Percentiles rank a stretch among this genome's conserved stretches.
Conservation (phyloP, 2,329 filamentous ascomycete genomes). For the Fusarium praegraminearum region DNA sequence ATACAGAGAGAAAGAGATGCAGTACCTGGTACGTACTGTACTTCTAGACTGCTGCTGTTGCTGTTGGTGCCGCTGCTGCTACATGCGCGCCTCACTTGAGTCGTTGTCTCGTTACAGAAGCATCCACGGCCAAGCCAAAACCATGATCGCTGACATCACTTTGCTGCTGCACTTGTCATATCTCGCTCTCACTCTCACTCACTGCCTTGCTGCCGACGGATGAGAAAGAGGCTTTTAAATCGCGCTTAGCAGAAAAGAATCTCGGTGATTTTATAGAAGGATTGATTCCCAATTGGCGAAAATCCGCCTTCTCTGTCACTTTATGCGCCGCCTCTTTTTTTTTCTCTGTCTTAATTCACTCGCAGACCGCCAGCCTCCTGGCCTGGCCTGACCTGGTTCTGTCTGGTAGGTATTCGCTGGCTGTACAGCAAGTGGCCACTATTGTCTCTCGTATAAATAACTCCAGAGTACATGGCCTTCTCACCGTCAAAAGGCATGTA, state of each 20-base stretch:
- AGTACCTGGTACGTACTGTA: conserved; percentile 11
- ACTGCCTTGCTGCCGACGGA: conserved; percentile 4
- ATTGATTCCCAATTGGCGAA: conserved; percentile 27
- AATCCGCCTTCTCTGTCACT: conserved; percentile 10
- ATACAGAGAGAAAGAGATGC: not conserved
- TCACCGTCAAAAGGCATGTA: conserved; percentile 20
- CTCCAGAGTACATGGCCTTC: conserved; percentile 2
- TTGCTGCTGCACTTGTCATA: conserved; percentile 1
- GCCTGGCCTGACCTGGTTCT: not conserved
- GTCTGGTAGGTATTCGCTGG: conserved; percentile 15
- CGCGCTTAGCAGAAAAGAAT: conserved; percentile 15
- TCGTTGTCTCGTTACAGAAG: conserved; percentile 5
- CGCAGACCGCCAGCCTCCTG: conserved; percentile 14
- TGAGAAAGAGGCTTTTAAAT: conserved; percentile 11
- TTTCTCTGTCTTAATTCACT: not conserved
- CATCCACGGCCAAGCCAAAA: conserved; percentile 6
- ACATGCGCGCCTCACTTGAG: conserved; percentile 31
- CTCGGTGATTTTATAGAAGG: conserved; percentile 4
- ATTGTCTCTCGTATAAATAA: conserved; percentile 6
- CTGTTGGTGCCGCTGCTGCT: too few relatives aligned
- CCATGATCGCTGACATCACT: conserved; percentile 46
- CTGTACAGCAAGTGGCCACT: conserved; percentile 6
- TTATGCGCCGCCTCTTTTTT: conserved; percentile 23
- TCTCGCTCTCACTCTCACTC: not conserved
- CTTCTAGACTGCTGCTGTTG: not conserved